Percentiles rank a stretch among this genome's conserved stretches.
Conservation (phyloP, 2,329 filamentous ascomycete genomes). For the Aspergillus puulaauensis region DNA sequence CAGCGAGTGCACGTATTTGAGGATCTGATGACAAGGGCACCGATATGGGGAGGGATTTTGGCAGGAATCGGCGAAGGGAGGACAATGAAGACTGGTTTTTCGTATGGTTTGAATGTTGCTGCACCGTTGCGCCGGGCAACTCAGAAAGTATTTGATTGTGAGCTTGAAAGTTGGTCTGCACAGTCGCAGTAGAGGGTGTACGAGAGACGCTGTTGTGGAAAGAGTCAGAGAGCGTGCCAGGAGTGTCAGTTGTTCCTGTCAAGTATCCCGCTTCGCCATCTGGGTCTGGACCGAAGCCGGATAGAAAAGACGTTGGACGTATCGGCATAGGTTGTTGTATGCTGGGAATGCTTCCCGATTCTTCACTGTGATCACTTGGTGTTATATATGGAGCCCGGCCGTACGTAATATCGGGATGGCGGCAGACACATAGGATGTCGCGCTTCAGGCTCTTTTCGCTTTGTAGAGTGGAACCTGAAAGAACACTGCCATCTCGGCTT, state of each 20-base stretch:
- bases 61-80: conserved; percentile 33
- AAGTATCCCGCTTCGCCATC: conserved; percentile 31
- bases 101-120: conserved; percentile 23
- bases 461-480: conserved; percentile 34
- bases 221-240: conserved; percentile 21
- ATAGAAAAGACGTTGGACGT: conserved; percentile 30
- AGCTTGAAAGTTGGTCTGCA: conserved; percentile 21
- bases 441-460: conserved; percentile 38
- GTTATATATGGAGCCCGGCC: conserved; percentile 24
- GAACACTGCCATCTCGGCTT: conserved; percentile 29
- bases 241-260: conserved; percentile 28
- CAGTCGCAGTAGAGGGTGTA: conserved; percentile 30
- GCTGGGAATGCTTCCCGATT: conserved; percentile 26
- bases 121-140: conserved; percentile 22
- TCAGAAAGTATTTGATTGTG: conserved; percentile 18
- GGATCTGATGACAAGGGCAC: conserved; percentile 36
- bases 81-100: conserved; percentile 36
- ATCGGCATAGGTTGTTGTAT: conserved; percentile 33
- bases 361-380: conserved; percentile 23
- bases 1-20: conserved; percentile 36
- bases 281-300: conserved; percentile 27
- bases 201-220: conserved; percentile 28
- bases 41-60: conserved; percentile 29
- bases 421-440: conserved; percentile 39
- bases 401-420: conserved; percentile 33